Conservation (phyloP, 345 rosid genomes). For the Mallotus nudiflorus region DNA sequence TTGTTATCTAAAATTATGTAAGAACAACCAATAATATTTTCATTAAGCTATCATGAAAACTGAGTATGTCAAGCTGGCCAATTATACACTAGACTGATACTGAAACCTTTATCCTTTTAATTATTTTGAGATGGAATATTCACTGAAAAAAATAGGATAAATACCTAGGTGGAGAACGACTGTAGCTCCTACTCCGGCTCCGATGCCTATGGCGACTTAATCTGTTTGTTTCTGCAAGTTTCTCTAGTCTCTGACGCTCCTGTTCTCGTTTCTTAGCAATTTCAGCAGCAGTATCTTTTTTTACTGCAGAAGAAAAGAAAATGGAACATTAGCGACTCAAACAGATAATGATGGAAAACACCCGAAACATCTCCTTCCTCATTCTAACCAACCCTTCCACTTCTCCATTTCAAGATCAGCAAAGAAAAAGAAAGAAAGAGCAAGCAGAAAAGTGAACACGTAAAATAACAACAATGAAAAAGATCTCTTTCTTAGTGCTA, state of each 20-base stretch:
- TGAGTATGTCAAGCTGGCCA: not conserved
- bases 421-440: not conserved
- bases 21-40: not conserved
- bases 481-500: not conserved
- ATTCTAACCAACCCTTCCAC: not conserved
- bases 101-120: too few relatives aligned
- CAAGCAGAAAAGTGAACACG: not conserved
- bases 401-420: too few relatives aligned
- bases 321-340: not conserved
- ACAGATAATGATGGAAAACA: not conserved
- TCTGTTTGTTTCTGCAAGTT: constrained; percentile 87
- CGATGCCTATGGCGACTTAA: constrained; percentile 58
- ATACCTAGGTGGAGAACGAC: constrained; percentile 88
- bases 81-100: too few relatives aligned
- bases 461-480: not conserved
- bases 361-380: not conserved
- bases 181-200: constrained; percentile 84
- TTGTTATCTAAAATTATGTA: not conserved
- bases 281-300: constrained; percentile 92
- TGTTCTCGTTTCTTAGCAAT: constrained; percentile 92
- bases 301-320: constrained; percentile 57
- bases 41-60: not conserved
- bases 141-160: not conserved
- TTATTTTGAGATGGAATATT: not conserved
- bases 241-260: constrained; percentile 86